Evolutionary conservation across 2,329 filamentous ascomycete genomes (phyloP), one percentile per base, ranked within the genome.

Genomic region (Microcyclosporella mali): DNA sequence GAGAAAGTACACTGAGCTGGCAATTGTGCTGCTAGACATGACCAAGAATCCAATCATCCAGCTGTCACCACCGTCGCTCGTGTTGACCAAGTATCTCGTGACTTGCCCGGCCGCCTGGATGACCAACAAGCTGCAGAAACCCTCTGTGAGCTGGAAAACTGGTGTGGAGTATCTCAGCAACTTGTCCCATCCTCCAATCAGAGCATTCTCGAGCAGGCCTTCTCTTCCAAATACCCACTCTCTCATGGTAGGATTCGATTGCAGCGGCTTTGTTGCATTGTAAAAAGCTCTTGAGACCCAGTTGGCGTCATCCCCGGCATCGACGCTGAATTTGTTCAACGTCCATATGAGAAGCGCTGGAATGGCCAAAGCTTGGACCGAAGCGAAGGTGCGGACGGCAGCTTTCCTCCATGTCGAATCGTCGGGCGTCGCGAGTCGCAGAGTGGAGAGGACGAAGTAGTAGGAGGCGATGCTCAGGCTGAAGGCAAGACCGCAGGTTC

Each of bases 91-190:
- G 83, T 88, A 97, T 65, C 87, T 79, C 15, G 92, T 94, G 53
- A 97, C 88, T 65, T 95, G 90, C 0, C 92, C 92, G 11, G 86
- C 84, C 14, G 89, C 88, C 67, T 98, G 92, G 45, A 98, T 97
- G 52, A 97, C 89, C 43, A 97, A 71, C 56, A 98, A 70, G 60
- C 88, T 97, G 72, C 92, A 97, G 69, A 98, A 98, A 6, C 92
- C 92, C 66, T 98, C 92, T 40, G 85, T 79, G 7, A 98, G 73
- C 69, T 98, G 92, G 70, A 97, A 98, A 39, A 94, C 77, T 0
- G 92, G 92, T 3, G 87, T 94, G 27, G 89, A 94, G 71, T 94
- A 97, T 60, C 83, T 78, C 66, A 98, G 68, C 37, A 87, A 71
- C 62, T 83, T 88, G 63, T 95, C 88, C 92, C 92, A 98, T 40